These are phyloP conservation scores for Backusella westeae DNA, from an alignment of 192 early-diverging fungal genomes.

Conservation along the genomic window DNA sequence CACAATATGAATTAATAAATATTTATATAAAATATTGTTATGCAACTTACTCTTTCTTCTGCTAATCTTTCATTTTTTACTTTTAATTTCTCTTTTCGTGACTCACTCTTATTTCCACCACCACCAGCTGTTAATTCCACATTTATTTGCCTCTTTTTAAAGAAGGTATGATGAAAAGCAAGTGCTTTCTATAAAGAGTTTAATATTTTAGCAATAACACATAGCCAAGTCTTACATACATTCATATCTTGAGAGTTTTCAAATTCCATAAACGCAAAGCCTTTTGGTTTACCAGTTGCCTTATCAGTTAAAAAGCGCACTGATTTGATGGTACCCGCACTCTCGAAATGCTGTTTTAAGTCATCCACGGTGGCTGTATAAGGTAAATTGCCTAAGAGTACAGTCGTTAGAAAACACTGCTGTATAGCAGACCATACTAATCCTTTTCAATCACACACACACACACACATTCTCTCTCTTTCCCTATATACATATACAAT, in stretches of 20 bases:
- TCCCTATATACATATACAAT: neutral
- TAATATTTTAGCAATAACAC: neutral
- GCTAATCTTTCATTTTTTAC: constrained; percentile 48
- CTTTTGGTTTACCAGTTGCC: constrained; percentile 65
- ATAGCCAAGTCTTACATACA: constrained; percentile 32
- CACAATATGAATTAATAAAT: neutral
- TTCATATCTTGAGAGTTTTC: constrained; percentile 49
- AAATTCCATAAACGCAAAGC: constrained; percentile 75
- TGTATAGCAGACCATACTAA: neutral
- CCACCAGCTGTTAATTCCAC: constrained; percentile 75
- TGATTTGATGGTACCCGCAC: constrained; percentile 53
- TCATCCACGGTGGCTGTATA: constrained; percentile 63
- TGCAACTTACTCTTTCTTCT: constrained; percentile 50
- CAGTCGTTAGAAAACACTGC: neutral
- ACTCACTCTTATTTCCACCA: constrained; percentile 60
- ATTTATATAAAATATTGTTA: neutral
- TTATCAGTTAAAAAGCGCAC: constrained; percentile 69
- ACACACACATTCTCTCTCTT: neutral
- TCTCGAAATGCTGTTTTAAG: constrained; percentile 57
- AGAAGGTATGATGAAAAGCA: constrained; percentile 58
- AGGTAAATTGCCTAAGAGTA: constrained; percentile 54
- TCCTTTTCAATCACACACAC: neutral
- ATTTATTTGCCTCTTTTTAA: constrained; percentile 67
- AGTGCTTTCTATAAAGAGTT: constrained; percentile 49
- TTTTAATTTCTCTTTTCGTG: constrained; percentile 45